These are phyloP conservation scores for Xanthoconium separans DNA, from an alignment of 1,284 basidiomycete genomes.

Conservation along the genomic window DNA sequence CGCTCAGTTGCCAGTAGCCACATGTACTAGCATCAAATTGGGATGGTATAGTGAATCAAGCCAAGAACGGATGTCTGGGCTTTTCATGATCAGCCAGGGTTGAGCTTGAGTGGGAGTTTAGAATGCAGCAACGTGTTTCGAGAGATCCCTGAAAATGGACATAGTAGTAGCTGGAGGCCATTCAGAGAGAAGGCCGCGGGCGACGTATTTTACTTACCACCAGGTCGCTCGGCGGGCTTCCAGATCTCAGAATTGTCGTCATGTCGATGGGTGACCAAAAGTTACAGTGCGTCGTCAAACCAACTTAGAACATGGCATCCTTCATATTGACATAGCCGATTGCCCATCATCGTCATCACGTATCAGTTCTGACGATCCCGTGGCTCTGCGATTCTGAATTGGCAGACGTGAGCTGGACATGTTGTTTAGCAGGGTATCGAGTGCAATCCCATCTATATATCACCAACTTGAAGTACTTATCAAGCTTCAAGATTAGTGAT, in stretches of 20 bases:
- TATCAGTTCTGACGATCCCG: not conserved
- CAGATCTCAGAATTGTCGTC: not conserved
- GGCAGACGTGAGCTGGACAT: not conserved
- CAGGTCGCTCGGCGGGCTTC: slow-evolving; percentile 2
- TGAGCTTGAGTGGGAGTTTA: not conserved
- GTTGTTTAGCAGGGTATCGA: not conserved
- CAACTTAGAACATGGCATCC: not conserved
- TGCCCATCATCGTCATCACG: slow-evolving; percentile 3
- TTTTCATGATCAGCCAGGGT: slow-evolving; percentile 12
- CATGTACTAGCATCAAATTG: not conserved
- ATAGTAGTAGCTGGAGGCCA: not conserved
- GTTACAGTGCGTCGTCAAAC: not conserved
- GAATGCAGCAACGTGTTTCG: not conserved
- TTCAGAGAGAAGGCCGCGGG: not conserved
- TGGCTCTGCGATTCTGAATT: not conserved
- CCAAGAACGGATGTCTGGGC: not conserved
- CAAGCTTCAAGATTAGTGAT: too few relatives aligned
- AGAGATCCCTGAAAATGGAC: slow-evolving; percentile 9
- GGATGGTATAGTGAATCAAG: not conserved
- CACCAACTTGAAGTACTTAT: too few relatives aligned
- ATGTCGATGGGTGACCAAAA: not conserved
- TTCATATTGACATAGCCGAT: not conserved
- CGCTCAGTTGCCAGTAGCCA: not conserved
- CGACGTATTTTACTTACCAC: not conserved
- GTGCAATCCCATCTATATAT: not conserved